Base-by-base conservation (phyloP, 495 filamentous ascomycete species). In the Parmelia sp. region DNA sequence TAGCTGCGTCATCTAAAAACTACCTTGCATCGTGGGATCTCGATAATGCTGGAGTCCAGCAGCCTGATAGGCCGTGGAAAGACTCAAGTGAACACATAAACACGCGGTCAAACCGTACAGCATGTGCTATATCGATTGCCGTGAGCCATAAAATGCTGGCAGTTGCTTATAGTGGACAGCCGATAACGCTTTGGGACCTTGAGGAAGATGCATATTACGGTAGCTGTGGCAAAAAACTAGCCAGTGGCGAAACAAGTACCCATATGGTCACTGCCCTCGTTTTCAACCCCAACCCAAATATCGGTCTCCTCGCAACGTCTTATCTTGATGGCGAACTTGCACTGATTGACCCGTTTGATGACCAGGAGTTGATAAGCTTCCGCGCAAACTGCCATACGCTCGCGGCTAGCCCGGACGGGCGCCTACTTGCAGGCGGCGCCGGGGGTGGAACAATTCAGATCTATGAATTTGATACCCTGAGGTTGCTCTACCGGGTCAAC, bases 381-480 rank as follows among this genome's bases (percentile, higher is more conserved):
- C 10, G 23, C 35, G 58, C 64, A 21, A 27, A 64, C 29, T 33
- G 29, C 56, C 39, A 65, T 40, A 60, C 61, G 9, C 61, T 72
- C 42, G 64, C 70, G 2, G 42, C 67, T 14, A 69, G 63, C 56
- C 69, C 69, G 35, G 68, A 75, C 67, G 74, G 74, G 31, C 64
- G 62, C 33, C n/a, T 70, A n/a, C 66, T 76, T 27, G 73, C 69
- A 1, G 63, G 53, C 19, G 73, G 62, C 6, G 63, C 31, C 35
- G 65, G 40, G 33, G 27, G 12, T 59, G 74, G 74, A 27, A 71
- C 56, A 21, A 67, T 77, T 23, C 44, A 71, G 27, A 55, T 77
- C 14, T 74, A 64, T 66, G 73, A 77, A 55, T 77, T 77, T 59
- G 74, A 74, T 15, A 74, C 74, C 7, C 63, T 77, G 39, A 60